Evolutionary conservation across 1,284 basidiomycete genomes (phyloP), one percentile per base, ranked within the genome.

Genomic region (Leucoagaricus sp.): DNA sequence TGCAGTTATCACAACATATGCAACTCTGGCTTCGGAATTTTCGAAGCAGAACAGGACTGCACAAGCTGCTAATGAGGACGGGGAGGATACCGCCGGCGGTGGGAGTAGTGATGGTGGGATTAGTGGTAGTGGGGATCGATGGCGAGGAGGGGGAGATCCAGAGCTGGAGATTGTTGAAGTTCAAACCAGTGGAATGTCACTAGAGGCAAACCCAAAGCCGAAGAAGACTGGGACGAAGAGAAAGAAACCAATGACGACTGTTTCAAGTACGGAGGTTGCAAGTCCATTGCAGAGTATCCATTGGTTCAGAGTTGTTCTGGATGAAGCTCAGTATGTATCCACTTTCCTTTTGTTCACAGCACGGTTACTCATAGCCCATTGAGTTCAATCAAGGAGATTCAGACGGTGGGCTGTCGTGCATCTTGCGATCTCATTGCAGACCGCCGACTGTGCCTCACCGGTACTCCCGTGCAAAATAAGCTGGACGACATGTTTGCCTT

Each of bases 381-480:
- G 62, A 97, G 94, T 68, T 96, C 88, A 60, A 99, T 99, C 77
- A 99, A 99, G 74, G 96, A 98, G 72, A 89, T 93, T 1, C 83
- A 85, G 28, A 99, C 97, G 0, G 93, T 98, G 53, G 96, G 91
- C 51, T 94, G 94, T 63, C 87, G 93, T 60, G 96, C 97, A 3
- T 95, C 90, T 9, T 99, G 97, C 74, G 95, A 97, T 68, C 83
- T 99, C 45, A 84, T 92, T 69, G 94, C 96, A 2, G 93, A 98
- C 67, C 88, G 97, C 53, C 87, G 97, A 19, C 78, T 98, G 44
- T 97, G 94, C 67, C 79, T 99, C 38, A 98, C 96, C 8, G 97
- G 97, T 59, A 99, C 97, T 6, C 97, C 97, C 0, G 94, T 99
- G 42, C 97, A 99, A 76, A 99, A 99, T 80, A 96, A 96, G 69